Evolutionary conservation across 2,329 filamentous ascomycete species (phyloP).

Genomic region (Cytospora paraplurivora): DNA sequence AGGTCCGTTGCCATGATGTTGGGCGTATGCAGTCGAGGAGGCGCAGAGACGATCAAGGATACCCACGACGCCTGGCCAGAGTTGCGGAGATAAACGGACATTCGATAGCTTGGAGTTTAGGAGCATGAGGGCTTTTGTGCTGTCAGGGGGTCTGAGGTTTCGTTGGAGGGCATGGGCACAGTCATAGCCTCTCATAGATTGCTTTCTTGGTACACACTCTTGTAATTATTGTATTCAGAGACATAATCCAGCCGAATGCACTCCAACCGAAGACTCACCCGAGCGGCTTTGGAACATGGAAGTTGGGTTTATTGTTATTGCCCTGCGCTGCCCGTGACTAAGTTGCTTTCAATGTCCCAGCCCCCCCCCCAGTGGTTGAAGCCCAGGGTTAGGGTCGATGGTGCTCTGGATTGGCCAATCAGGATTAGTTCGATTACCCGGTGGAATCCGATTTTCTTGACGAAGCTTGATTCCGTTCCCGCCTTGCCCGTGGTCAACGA

Average conservation of each 20-base stretch:
- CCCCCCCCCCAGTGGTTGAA: not conserved
- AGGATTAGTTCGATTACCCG: slow-evolving; percentile 30
- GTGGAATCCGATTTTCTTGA: slow-evolving; percentile 5
- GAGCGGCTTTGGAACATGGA: not conserved
- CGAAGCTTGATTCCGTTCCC: slow-evolving; percentile 41
- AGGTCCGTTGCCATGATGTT: not conserved
- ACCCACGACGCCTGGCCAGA: slow-evolving; percentile 8
- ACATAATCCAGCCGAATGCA: not conserved
- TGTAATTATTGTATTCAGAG: not conserved
- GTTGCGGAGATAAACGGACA: slow-evolving; percentile 4
- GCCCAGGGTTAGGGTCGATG: slow-evolving; percentile 21
- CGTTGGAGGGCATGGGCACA: not conserved
- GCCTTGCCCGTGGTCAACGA: slow-evolving; percentile 41
- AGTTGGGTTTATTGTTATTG: not conserved
- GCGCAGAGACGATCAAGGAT: slow-evolving; percentile 14
- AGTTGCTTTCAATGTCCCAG: not conserved
- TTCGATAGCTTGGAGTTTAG: slow-evolving; percentile 22
- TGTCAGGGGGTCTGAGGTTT: not conserved
- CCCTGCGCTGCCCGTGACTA: not conserved
- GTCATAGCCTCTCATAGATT: not conserved
- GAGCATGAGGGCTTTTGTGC: slow-evolving; percentile 13
- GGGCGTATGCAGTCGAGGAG: not conserved
- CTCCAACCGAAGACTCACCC: not conserved
- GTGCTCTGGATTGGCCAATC: slow-evolving; percentile 44
- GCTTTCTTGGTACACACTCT: not conserved